Evolutionary conservation across 257 asterid genomes (phyloP), one percentile per base, ranked within the genome.

Genomic region (Solanum acaule): DNA sequence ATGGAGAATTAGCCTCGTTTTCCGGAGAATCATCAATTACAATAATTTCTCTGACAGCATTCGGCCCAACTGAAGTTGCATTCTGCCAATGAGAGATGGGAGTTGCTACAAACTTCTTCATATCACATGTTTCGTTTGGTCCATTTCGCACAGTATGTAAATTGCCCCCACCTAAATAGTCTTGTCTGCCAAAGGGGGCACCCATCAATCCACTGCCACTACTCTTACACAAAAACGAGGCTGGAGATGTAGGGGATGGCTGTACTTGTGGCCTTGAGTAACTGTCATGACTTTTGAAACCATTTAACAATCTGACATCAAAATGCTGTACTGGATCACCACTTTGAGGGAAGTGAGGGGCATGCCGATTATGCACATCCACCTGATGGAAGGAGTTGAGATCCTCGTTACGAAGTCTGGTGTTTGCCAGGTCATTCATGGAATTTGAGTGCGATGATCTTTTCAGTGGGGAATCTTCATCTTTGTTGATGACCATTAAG

Each of bases 401-500:
- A 52, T 86, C 88, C 85, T 87, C 92, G 8, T 86, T 90, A 34
- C 34, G 91, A 87, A 83, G 90, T 59, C 67, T 89, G 65, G 82
- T 88, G 44, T 89, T 89, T 73, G 86, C 86, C 89, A 83, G 89
- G 89, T 83, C 92, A 10, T 59, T 85, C 87, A 72, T 63, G 72
- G 81, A 38, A 78, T 88, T 83, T 10, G 91, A 87, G 70, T 88
- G 91, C 63, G 87, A 52, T 59, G 90, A 91, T 89, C 89, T 37
- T 42, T 79, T 87, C 90, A 87, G 93, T 31, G 91, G 91, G 40
- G 90, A 85, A n/a, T 93, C 98, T 81, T 92, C 81, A 25, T 93
- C 96, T 86, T 90, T 95, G 90, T 91, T 95, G 89, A 92, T 91
- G 87, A 96, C 96, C 98, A 95, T 91, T 79, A 96, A 90, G 93